Percentiles rank a stretch among this genome's conserved stretches.
These are phyloP conservation scores for Amphirosellinia nigrospora DNA, from an alignment of 495 filamentous ascomycete species.

Conservation along the genomic window DNA sequence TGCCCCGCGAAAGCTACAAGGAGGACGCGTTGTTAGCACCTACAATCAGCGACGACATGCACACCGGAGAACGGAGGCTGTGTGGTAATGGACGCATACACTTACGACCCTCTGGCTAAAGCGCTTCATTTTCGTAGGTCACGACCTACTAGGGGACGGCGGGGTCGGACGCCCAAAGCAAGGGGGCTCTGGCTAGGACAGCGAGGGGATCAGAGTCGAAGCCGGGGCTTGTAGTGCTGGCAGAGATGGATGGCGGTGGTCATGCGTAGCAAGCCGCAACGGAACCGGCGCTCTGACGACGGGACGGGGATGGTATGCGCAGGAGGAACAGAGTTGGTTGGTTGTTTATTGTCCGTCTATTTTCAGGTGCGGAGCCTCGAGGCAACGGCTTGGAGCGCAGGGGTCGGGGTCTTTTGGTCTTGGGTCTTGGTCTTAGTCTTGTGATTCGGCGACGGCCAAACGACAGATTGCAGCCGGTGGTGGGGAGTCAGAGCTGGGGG, in stretches of 20 bases:
- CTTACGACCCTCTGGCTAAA: conserved; percentile 98
- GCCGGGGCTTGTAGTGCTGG: conserved; percentile 8
- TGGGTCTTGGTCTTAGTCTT: too few relatives aligned
- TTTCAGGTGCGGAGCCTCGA: conserved; percentile 31
- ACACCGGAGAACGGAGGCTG: conserved; percentile 28
- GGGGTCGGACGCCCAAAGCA: conserved; percentile 33
- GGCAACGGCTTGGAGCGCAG: conserved; percentile 23
- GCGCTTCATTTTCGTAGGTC: conserved; percentile 83
- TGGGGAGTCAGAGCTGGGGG: neutral
- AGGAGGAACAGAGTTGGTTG: neutral
- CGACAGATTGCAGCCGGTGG: conserved; percentile 11
- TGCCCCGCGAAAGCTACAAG: conserved; percentile 85
- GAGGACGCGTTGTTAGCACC: conserved; percentile 18
- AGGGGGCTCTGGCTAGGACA: conserved; percentile 5
- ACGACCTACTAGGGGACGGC: conserved; percentile 44
- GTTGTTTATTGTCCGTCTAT: conserved; percentile 24
- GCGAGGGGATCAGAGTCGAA: conserved; percentile 18
- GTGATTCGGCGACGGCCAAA: neutral
- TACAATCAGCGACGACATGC: neutral
- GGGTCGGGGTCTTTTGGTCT: conserved; percentile 18
- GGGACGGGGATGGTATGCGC: conserved; percentile 19
- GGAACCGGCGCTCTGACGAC: conserved; percentile 17
- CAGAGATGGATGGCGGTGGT: conserved; percentile 4
- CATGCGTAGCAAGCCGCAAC: conserved; percentile 16
- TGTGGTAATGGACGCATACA: conserved; percentile 15